These are phyloP conservation scores for Tricholoma flavovirens DNA, from an alignment of 768 basidiomycete genomes.

Conservation along the genomic window DNA sequence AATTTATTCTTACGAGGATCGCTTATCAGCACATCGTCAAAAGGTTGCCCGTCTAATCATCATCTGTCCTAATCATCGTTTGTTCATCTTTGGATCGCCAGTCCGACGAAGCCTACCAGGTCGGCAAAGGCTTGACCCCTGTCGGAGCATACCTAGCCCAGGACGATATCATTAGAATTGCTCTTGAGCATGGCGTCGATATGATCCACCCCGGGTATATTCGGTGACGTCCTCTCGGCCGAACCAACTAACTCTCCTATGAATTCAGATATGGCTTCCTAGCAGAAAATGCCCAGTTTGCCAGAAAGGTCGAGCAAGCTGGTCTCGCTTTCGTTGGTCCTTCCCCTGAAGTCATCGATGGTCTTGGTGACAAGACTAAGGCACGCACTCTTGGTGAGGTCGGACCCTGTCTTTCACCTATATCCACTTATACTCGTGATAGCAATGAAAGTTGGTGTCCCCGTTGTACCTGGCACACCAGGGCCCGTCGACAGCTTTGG, in stretches of 20 bases:
- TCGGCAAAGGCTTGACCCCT: constrained; percentile 93
- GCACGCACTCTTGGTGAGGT: constrained; percentile 77
- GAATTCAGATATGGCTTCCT: constrained; percentile 85
- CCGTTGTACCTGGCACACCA: constrained; percentile 97
- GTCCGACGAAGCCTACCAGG: constrained; percentile 99
- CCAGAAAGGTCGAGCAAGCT: constrained; percentile 96
- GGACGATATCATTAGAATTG: constrained; percentile 93
- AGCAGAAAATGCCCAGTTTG: constrained; percentile 94
- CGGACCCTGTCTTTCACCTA: constrained; percentile 2
- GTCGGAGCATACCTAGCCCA: constrained; percentile 97
- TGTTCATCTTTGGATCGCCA: constrained; percentile 22
- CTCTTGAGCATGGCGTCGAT: constrained; percentile 97
- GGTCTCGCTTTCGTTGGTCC: constrained; percentile 97
- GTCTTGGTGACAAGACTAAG: constrained; percentile 98
- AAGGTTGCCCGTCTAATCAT: constrained; percentile 50
- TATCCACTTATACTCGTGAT: constrained; percentile 5
- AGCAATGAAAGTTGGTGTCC: constrained; percentile 90
- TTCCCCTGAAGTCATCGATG: constrained; percentile 92
- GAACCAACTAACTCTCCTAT: neutral
- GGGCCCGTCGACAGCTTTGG: constrained; percentile 79
- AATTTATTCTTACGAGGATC: constrained; percentile 96
- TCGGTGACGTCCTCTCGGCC: neutral
- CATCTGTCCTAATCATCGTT: constrained; percentile 7
- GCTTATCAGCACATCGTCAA: constrained; percentile 94
- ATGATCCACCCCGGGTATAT: constrained; percentile 98